These are phyloP conservation scores for Mallotus repandus DNA, from an alignment of 441 rosid species.

Conservation along the genomic window DNA sequence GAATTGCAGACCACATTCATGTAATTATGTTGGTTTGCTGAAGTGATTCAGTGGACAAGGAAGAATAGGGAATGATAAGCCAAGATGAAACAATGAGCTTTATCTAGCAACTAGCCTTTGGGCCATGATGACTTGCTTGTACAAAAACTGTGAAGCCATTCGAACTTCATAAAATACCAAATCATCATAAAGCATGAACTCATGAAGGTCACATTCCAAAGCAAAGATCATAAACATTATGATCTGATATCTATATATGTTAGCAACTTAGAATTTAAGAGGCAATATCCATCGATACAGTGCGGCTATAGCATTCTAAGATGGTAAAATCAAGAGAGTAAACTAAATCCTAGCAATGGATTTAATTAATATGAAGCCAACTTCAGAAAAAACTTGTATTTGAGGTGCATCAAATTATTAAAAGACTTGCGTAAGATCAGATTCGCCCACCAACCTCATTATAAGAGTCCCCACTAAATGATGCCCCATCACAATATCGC, in stretches of 20 bases:
- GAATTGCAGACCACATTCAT: too few relatives aligned
- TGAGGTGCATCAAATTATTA: constrained; percentile 6
- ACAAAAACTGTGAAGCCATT: too few relatives aligned
- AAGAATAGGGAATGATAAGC: too few relatives aligned
- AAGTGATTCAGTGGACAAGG: too few relatives aligned
- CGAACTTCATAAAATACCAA: not conserved
- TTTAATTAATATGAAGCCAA: not conserved
- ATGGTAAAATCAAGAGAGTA: not conserved
- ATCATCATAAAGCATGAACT: not conserved
- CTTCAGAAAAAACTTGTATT: not conserved
- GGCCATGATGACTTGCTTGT: too few relatives aligned
- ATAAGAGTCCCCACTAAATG: constrained; percentile 78
- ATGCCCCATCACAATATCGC: constrained; percentile 96
- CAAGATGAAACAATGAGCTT: too few relatives aligned
- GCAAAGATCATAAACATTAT: too few relatives aligned
- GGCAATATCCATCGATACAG: not conserved
- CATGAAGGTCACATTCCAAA: not conserved
- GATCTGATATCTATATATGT: not conserved
- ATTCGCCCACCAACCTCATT: constrained; percentile 47
- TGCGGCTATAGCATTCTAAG: not conserved
- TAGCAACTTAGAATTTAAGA: not conserved
- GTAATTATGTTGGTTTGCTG: too few relatives aligned
- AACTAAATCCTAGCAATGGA: not conserved
- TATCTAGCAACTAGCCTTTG: too few relatives aligned
- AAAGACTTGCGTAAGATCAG: not conserved